Conservation (phyloP, 805 yeast species). For the Candida dajiaensis region DNA sequence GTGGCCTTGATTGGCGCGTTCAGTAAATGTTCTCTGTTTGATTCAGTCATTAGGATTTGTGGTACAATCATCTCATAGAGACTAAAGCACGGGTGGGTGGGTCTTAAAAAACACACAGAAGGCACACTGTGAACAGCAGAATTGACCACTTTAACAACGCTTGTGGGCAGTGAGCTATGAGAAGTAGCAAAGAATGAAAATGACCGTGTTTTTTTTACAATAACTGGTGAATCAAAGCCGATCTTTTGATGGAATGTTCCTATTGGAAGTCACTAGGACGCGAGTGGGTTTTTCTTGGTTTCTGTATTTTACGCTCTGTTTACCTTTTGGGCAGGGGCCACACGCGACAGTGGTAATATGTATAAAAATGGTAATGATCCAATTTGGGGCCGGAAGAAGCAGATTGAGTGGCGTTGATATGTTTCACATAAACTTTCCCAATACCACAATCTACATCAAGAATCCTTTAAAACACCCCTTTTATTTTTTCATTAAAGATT, state of each 20-base stretch:
- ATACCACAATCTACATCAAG: not conserved
- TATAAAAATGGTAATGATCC: no score
- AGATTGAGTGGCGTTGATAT: no score
- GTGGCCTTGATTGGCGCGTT: not conserved
- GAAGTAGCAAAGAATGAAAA: not conserved
- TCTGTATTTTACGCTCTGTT: not conserved
- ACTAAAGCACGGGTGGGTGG: not conserved
- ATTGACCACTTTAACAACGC: no score
- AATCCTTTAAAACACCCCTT: slow-evolving; percentile 7
- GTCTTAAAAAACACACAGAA: no score
- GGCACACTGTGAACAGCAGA: no score
- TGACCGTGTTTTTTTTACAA: not conserved
- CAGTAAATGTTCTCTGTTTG: not conserved
- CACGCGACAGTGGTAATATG: not conserved
- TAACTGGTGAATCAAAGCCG: no score
- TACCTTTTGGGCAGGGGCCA: not conserved
- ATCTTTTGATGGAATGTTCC: no score
- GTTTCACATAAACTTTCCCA: no score
- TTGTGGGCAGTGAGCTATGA: no score
- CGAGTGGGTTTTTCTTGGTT: not conserved
- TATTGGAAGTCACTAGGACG: not conserved
- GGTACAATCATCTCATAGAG: not conserved
- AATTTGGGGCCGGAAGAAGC: no score
- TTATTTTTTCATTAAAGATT: slow-evolving; percentile 10
- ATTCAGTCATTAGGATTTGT: not conserved